Base-by-base conservation (phyloP, 202 grass and related monocot species). In the Setaria viridis region DNA sequence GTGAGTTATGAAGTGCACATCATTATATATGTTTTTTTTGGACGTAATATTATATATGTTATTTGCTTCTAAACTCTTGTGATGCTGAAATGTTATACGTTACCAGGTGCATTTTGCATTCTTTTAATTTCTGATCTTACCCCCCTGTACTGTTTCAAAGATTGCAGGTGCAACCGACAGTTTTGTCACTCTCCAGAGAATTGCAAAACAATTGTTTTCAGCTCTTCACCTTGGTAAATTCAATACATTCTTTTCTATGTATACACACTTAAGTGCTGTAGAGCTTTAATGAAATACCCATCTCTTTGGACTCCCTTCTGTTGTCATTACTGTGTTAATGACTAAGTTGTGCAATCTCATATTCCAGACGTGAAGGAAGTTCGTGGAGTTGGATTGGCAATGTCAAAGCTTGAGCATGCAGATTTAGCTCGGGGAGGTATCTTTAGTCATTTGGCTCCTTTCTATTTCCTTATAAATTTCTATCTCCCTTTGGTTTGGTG, bases 361-460 rank as follows among this genome's bases (percentile, higher is more conserved):
- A 80, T 77, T 78, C 33, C 76, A 99, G 96, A 95, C 90, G 88
- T 94, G 72, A 99, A 94, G 89, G 93, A 99, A 95, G 91, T 99
- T 85, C 86, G 96, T 60, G 96, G 96, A 76, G 84, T 99, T 85
- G 96, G 96, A 29, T 86, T 98, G 75, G 87, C 93, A 81, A 53
- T 98, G 77, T 91, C 91, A 77, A 91, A 84, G 74, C 95, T 98
- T 82, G 93, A 95, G 70, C 85, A 75, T 85, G 83, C 79, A 80
- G 90, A 90, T 67, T 73, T 86, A 43, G 59, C 7, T 62, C 82
- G 63, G 34, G 83, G 81, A 90, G 90, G 93, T 94, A 91, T 73
- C 21, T 82, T 82, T 68, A 43, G 37, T 72, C 76, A n/a, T 64
- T 79, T 10, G 11, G 29, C 19, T 72, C 71, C 33, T 80, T 72